These are phyloP conservation scores for Coniochaeta ligniaria DNA, from an alignment of 2,329 filamentous ascomycete genomes.

Conservation along the genomic window DNA sequence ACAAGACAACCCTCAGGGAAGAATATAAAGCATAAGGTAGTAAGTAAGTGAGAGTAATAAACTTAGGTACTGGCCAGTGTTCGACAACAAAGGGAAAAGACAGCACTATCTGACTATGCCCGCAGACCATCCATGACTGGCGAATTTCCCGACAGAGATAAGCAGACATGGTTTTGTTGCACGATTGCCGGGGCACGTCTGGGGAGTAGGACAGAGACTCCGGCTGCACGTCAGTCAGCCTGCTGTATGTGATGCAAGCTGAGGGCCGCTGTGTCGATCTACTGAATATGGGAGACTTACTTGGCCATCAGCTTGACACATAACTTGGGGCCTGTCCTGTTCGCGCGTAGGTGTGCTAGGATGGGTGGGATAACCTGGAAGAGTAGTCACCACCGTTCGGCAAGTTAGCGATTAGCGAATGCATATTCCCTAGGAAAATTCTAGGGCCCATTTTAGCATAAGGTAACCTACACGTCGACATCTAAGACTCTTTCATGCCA, in stretches of 20 bases:
- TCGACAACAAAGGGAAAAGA: too few relatives aligned
- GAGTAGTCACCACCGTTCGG: conserved; percentile 16
- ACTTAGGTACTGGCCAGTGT: too few relatives aligned
- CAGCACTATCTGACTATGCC: too few relatives aligned
- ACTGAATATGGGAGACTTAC: conserved; percentile 11
- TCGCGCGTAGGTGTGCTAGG: conserved; percentile 11
- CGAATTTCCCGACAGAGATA: too few relatives aligned
- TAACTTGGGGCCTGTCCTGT: conserved; percentile 8
- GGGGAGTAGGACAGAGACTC: too few relatives aligned
- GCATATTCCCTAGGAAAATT: conserved; percentile 14
- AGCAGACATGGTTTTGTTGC: too few relatives aligned
- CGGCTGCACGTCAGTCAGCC: neutral
- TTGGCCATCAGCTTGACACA: conserved; percentile 7
- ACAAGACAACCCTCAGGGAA: too few relatives aligned
- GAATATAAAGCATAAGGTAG: too few relatives aligned
- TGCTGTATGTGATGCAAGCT: neutral
- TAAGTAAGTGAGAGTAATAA: too few relatives aligned
- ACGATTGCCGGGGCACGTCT: too few relatives aligned
- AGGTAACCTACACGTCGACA: conserved; percentile 2
- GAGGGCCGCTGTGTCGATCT: neutral
- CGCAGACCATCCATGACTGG: too few relatives aligned
- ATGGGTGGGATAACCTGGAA: conserved; percentile 9
- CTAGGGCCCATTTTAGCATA: conserved; percentile 17
- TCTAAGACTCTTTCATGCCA: too few relatives aligned
- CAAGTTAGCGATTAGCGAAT: conserved; percentile 5